Evolutionary conservation across 2,329 filamentous ascomycete genomes (phyloP).

Genomic region (Curvularia verruculosa): DNA sequence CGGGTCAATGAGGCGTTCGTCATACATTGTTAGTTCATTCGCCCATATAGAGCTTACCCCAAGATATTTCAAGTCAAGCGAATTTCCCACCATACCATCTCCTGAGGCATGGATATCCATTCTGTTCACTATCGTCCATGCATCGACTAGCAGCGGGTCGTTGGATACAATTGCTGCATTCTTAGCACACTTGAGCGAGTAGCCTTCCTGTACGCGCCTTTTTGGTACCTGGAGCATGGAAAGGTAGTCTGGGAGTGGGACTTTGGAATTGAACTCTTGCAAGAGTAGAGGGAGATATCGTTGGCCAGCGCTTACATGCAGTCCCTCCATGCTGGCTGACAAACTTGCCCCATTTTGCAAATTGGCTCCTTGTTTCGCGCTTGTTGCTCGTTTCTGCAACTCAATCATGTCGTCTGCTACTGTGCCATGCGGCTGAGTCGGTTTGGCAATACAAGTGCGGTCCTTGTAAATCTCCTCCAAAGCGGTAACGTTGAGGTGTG

Average conservation of each 20-base stretch:
- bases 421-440: slow-evolving; percentile 36
- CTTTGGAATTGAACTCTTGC: slow-evolving; percentile 37
- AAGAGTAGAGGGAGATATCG: slow-evolving; percentile 37
- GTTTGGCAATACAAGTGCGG: slow-evolving; percentile 38
- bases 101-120: slow-evolving; percentile 67
- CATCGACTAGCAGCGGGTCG: slow-evolving; percentile 74
- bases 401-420: slow-evolving; percentile 45
- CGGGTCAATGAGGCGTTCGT: slow-evolving; percentile 44
- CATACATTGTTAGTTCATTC: slow-evolving; percentile 66
- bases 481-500: slow-evolving; percentile 52
- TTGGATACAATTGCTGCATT: slow-evolving; percentile 73
- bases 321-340: slow-evolving; percentile 35
- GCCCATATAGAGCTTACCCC: slow-evolving; percentile 76
- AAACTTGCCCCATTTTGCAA: slow-evolving; percentile 32
- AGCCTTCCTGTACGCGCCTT: slow-evolving; percentile 63
- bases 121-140: slow-evolving; percentile 80
- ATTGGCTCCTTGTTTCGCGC: slow-evolving; percentile 36
- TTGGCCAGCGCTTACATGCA: slow-evolving; percentile 43
- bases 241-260: slow-evolving; percentile 44
- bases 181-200: slow-evolving; percentile 63
- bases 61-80: slow-evolving; percentile 75
- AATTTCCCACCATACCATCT: slow-evolving; percentile 72
- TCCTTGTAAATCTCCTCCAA: slow-evolving; percentile 52
- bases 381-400: slow-evolving; percentile 40
- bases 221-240: slow-evolving; percentile 52